These are phyloP conservation scores for Sporisorium graminicola DNA, from an alignment of 1,284 basidiomycete genomes.

Conservation along the genomic window DNA sequence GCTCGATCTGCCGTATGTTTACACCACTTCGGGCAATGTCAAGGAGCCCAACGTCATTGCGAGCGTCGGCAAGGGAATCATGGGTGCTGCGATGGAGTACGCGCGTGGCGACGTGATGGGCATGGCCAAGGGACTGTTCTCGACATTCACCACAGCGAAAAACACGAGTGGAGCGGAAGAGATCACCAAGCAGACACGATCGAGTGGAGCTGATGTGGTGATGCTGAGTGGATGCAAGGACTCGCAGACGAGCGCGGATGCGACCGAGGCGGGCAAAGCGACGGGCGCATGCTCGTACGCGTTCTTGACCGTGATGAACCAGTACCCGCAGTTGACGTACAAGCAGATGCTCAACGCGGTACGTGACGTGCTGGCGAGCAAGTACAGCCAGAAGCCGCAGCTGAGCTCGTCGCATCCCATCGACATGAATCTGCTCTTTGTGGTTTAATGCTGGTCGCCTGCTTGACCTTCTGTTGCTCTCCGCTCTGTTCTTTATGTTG, in stretches of 20 bases:
- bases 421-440: conserved; percentile 66
- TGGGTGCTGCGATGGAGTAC: conserved; percentile 77
- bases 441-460: conserved; percentile 46
- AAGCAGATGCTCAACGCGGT: conserved; percentile 65
- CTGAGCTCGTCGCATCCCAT: conserved; percentile 70
- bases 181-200: conserved; percentile 78
- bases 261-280: conserved; percentile 81
- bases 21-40: conserved; percentile 90
- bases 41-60: conserved; percentile 82
- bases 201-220: conserved; percentile 81
- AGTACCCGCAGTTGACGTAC: conserved; percentile 66
- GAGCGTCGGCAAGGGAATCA: conserved; percentile 66
- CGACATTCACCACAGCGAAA: conserved; percentile 71
- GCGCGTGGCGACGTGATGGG: conserved; percentile 82
- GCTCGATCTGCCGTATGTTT: conserved; percentile 71
- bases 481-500: neutral
- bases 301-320: conserved; percentile 73
- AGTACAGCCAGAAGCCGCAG: conserved; percentile 69
- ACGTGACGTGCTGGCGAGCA: conserved; percentile 60
- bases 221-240: conserved; percentile 83
- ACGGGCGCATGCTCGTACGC: conserved; percentile 75
- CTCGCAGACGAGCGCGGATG: conserved; percentile 91
- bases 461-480: too few species aligned
- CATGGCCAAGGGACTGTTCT: conserved; percentile 69
- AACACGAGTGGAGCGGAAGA: conserved; percentile 76